These are phyloP conservation scores for Dictyophora rubrovolvata DNA, from an alignment of 768 basidiomycete species.

Conservation along the genomic window DNA sequence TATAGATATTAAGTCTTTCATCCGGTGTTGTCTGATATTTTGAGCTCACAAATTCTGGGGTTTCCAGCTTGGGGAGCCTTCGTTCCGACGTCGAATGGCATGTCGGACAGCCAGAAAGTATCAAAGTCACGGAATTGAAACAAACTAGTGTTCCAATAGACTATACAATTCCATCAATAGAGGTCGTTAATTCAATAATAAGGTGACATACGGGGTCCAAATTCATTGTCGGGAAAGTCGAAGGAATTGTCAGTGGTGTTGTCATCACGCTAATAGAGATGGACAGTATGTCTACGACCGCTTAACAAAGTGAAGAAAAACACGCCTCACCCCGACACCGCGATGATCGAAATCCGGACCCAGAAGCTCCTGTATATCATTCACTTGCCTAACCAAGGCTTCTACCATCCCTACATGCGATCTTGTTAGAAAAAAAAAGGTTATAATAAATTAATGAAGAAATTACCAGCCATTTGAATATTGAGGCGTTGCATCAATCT, in stretches of 20 bases:
- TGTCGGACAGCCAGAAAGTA: slow-evolving; percentile 44
- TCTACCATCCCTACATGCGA: slow-evolving; percentile 37
- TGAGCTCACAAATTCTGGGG: not conserved
- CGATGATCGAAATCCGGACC: slow-evolving; percentile 36
- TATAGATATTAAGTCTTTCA: not conserved
- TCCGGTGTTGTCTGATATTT: not conserved
- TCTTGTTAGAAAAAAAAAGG: not conserved
- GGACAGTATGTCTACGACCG: not conserved
- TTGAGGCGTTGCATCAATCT: slow-evolving; percentile 22
- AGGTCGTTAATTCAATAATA: not conserved
- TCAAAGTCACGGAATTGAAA: slow-evolving; percentile 31
- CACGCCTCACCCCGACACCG: not conserved
- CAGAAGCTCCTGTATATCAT: slow-evolving; percentile 42
- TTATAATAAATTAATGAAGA: slow-evolving; percentile 25
- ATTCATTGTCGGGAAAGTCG: not conserved
- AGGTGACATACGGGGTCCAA: not conserved
- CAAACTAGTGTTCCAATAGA: not conserved
- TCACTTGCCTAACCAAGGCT: slow-evolving; percentile 44
- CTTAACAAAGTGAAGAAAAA: not conserved
- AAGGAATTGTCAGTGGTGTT: not conserved
- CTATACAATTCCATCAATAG: not conserved
- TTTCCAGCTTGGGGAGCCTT: slow-evolving; percentile 4
- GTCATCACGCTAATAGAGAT: not conserved
- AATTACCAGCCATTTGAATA: slow-evolving; percentile 28
- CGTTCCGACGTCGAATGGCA: not conserved